A percentile compares a stretch with the other conserved stretches of the same genome.
Conservation (phyloP, 2,329 filamentous ascomycete genomes). For the Xylariaceae sp. region DNA sequence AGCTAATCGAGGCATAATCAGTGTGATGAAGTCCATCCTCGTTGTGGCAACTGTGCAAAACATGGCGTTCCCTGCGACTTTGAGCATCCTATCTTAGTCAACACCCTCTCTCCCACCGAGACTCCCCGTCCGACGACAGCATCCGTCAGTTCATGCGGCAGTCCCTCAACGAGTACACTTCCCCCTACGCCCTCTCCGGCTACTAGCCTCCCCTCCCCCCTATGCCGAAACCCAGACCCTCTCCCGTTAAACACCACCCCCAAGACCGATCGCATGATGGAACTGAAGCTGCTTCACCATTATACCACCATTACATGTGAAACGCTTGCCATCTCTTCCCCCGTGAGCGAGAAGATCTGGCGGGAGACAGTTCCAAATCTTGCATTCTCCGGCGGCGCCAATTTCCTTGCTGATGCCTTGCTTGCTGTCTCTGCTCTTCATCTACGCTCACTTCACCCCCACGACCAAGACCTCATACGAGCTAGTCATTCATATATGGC, state of each 20-base stretch:
- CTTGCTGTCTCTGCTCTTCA: constrained; percentile 67
- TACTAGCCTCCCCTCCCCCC: constrained; percentile 38
- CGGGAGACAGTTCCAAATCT: constrained; percentile 61
- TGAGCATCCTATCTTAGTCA: constrained; percentile 53
- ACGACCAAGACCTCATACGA: constrained; percentile 62
- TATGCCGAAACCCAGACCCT: constrained; percentile 41
- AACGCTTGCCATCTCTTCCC: constrained; percentile 59
- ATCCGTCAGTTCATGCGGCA: constrained; percentile 34
- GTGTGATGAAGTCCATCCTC: constrained; percentile 69
- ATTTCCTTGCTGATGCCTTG: constrained; percentile 65
- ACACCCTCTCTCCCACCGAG: constrained; percentile 46
- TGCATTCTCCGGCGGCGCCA: constrained; percentile 60
- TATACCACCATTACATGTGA: constrained; percentile 63
- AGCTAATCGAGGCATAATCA: constrained; percentile 28
- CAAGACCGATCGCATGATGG: constrained; percentile 52
- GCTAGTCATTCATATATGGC: constrained; percentile 69
- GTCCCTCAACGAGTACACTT: constrained; percentile 31
- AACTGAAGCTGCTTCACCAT: constrained; percentile 66
- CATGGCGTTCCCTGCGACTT: constrained; percentile 70
- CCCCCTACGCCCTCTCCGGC: constrained; percentile 29
- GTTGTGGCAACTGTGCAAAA: constrained; percentile 68
- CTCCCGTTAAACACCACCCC: constrained; percentile 41
- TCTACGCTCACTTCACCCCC: constrained; percentile 57
- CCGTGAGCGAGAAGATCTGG: constrained; percentile 60
- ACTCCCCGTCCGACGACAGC: constrained; percentile 35